Base-by-base conservation (phyloP, 1,139 yeast species). In the Zygoascus hellenicus region DNA sequence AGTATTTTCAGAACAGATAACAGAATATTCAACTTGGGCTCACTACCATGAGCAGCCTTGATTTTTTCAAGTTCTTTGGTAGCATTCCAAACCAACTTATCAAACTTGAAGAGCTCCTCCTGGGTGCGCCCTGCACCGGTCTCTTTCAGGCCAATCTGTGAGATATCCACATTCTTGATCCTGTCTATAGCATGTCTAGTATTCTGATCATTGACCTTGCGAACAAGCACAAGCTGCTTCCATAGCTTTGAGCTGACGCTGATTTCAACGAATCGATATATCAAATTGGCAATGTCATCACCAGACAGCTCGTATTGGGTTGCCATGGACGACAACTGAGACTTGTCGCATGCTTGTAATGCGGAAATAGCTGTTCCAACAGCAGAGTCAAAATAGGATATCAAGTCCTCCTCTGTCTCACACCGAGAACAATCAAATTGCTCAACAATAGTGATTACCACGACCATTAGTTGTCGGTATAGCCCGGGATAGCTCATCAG, bases 261-360 rank as follows among this genome's bases (percentile, higher is more conserved):
- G 50, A 75, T 58, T 54, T 88, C 96, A 10, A 86, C 80, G 55
- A 85, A 85, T 48, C 79, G 81, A 56, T 81, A 83, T 1, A 87
- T 48, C 80, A 69, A 51, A 69, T 71, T 58, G 71, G 78, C 55
- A 77, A 66, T 53, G 31, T 65, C 69, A 3, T 83, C 82, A 3
- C 80, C 61, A 0, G 68, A 68, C 0, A 82, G 78, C 43, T 60
- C 59, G 11, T 56, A 50, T 11, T 67, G 65, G 5, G 56, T 48
- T 1, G 69, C 63, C 34, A 65, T 48, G 2, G 62, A 55, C 9
- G 64, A 58, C 9, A 68, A 53, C 7, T 52, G 51, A 2, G 59
- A 56, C 5, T 59, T 57, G 35, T 63, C 68, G n/a, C 70, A 55
- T 5, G 63, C 52, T 45, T 67, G 69, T 34, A 77, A 70, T 3